Conservation (phyloP, 768 basidiomycete species). For the Mycena polygramma region DNA sequence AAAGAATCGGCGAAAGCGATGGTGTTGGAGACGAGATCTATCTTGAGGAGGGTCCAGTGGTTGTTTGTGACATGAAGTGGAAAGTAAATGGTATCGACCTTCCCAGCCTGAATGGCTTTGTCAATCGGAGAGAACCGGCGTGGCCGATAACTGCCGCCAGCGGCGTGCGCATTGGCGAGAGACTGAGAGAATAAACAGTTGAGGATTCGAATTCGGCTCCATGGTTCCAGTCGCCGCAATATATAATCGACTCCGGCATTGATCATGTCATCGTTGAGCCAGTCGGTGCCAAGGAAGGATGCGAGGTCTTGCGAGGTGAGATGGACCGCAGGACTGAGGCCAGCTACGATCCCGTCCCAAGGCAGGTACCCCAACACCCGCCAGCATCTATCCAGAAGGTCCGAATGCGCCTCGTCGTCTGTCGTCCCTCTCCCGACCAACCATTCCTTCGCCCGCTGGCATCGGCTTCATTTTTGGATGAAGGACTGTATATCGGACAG, state of each 20-base stretch:
- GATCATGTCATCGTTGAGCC: slow-evolving; percentile 20
- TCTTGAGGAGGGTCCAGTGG: slow-evolving; percentile 18
- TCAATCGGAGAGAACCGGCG: not conserved
- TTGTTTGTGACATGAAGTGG: not conserved
- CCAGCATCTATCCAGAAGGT: not conserved
- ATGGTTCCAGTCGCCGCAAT: not conserved
- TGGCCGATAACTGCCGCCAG: not conserved
- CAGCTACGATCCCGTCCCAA: slow-evolving; percentile 2
- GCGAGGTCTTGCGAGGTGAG: slow-evolving; percentile 13
- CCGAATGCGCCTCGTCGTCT: not conserved
- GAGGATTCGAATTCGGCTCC: slow-evolving; percentile 10
- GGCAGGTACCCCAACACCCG: not conserved
- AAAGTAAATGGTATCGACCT: not conserved
- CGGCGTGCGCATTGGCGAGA: not conserved
- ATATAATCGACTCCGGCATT: slow-evolving; percentile 19
- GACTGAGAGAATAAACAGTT: slow-evolving; percentile 16
- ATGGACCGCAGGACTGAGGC: slow-evolving; percentile 6
- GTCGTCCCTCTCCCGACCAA: not conserved
- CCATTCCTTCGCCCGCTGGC: not conserved
- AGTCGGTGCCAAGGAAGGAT: not conserved
- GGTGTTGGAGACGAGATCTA: not conserved
- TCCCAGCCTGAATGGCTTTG: not conserved
- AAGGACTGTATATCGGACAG: not conserved
- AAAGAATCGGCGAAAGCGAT: slow-evolving; percentile 13
- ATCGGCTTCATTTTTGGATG: not conserved